Evolutionary conservation across 106 monocot species (phyloP), one percentile per base, ranked within the genome.

Genomic region (Acanthochlamys bracteata): DNA sequence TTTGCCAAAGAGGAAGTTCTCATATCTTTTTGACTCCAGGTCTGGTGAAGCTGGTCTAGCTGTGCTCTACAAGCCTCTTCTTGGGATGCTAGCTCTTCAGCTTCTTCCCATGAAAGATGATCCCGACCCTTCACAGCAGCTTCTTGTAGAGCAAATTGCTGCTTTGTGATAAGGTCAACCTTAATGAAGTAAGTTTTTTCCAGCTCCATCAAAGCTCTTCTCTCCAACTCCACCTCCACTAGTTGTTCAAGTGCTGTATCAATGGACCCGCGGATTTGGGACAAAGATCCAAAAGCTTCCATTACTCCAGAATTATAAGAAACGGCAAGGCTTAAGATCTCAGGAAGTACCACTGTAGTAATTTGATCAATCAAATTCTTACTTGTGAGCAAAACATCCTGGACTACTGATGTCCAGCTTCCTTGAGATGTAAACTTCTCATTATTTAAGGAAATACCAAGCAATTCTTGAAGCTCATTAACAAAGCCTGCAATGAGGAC

Each of bases 71-170:
- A 98, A 61, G 82, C 71, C 64, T 98, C 98, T 69, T 83, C 92
- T 76, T 98, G 85, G 16, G 85, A 83, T 68, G 92, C 92, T 68
- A 92, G 56, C 59, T 98, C 98, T 73, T 98, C 98, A 53, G 88
- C 92, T 76, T 98, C 98, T 88, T 98, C 98, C 98, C 98, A 98
- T 20, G 88, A 92, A 40, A 98, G 79, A 81, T 98, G 74, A 43
- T 98, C 98, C 42, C 83, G 77, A 17, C 83, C 88, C 26, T 60
- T 80, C 1, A 20, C 33, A 41, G 85, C 78, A 71, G 98, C 98
- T 75, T 88, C 80, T 85, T 91, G 81, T 75, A 98, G 92, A 70
- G 79, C 76, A 78, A 73, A 69, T 76, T 98, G 84, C 49, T 83
- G 70, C 69, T 98, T 82, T 42, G 78, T 88, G 43, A 98, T 85